Evolutionary conservation across 768 basidiomycete genomes (phyloP).

Genomic region (Galerina marginata): DNA sequence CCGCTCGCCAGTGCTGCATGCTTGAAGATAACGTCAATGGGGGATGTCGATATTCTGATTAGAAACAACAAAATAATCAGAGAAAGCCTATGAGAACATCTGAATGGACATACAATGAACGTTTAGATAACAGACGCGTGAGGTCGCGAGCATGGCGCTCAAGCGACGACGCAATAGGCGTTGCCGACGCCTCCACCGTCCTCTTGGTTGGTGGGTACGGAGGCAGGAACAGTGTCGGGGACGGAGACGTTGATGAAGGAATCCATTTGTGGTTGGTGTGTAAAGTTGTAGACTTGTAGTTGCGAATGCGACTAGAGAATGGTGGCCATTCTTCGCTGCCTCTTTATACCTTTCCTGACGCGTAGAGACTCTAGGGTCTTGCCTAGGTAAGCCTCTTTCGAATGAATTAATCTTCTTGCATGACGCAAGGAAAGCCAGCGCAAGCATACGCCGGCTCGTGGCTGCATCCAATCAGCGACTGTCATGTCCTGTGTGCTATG

Average conservation of each 20-base stretch:
- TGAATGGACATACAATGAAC: neutral
- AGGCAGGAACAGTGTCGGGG: conserved; percentile 6
- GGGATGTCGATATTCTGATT: neutral
- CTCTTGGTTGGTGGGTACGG: conserved; percentile 8
- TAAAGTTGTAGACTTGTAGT: neutral
- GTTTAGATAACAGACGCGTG: neutral
- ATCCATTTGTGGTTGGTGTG: conserved; percentile 8
- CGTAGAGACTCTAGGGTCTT: neutral
- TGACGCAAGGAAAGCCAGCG: too few relatives aligned
- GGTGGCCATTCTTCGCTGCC: too few relatives aligned
- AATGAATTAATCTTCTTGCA: too few relatives aligned
- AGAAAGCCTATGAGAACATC: neutral
- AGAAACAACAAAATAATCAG: neutral
- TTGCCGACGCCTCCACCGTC: neutral
- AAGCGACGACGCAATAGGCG: conserved; percentile 15
- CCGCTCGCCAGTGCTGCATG: neutral
- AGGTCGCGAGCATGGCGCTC: neutral
- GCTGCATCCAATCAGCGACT: too few relatives aligned
- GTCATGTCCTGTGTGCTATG: too few relatives aligned
- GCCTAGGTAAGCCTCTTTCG: too few relatives aligned
- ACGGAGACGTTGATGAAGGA: conserved; percentile 9
- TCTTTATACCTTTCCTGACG: neutral
- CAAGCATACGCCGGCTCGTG: too few relatives aligned
- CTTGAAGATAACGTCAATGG: neutral
- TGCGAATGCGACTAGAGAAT: conserved; percentile 1